Percentiles rank a stretch among this genome's conserved stretches.
These are phyloP conservation scores for Sequoiadendron giganteum DNA, from an alignment of 75 land plant genomes.

Conservation along the genomic window DNA sequence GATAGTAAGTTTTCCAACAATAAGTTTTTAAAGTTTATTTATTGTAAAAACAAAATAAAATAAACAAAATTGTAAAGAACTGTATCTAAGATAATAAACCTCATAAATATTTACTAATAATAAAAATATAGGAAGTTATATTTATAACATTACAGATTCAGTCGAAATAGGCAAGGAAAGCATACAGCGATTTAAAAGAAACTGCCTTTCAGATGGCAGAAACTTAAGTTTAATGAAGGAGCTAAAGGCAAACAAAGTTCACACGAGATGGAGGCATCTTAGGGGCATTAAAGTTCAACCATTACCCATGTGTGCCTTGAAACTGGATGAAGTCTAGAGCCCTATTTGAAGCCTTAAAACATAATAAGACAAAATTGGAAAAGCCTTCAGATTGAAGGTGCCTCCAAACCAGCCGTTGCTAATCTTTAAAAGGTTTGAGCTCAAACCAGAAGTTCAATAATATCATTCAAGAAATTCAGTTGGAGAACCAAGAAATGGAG, in stretches of 20 bases:
- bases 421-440: neutral
- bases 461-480: neutral
- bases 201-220: neutral
- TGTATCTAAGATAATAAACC: neutral
- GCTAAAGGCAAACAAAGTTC: neutral
- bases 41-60: neutral
- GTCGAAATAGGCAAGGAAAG: neutral
- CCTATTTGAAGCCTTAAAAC: neutral
- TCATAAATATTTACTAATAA: too few relatives aligned
- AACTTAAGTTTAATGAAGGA: neutral
- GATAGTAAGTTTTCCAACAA: neutral
- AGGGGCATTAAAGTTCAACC: neutral
- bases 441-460: neutral
- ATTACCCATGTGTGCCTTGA: neutral
- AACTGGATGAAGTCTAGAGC: neutral
- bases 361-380: neutral
- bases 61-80: neutral
- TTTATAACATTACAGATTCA: neutral
- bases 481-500: neutral
- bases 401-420: neutral
- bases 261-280: neutral
- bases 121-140: too few relatives aligned
- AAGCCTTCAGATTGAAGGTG: neutral
- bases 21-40: neutral
- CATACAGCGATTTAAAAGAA: neutral